A percentile compares a stretch with the other conserved stretches of the same genome.
Evolutionary conservation across 257 asterid genomes (phyloP).

Genomic region (Nicotiana otophora): DNA sequence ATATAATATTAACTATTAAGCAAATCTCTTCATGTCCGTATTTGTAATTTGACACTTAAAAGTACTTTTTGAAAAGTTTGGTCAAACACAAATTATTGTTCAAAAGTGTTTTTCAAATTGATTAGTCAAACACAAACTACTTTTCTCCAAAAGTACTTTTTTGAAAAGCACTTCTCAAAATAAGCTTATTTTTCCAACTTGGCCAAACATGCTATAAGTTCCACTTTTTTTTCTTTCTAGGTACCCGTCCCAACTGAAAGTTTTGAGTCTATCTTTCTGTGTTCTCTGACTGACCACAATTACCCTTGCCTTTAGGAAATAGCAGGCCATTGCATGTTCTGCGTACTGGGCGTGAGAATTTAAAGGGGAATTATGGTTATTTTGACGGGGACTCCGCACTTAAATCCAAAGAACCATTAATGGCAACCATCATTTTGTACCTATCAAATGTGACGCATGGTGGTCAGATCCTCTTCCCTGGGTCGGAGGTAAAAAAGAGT

Average conservation of each 20-base stretch:
- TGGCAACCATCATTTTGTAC: slow-evolving; percentile 73
- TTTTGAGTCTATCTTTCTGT: not conserved
- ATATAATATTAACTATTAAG: too few species aligned
- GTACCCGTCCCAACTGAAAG: not conserved
- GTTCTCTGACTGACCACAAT: not conserved
- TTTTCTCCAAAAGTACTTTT: too few species aligned
- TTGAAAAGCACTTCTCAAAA: too few species aligned
- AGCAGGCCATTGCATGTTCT: slow-evolving; percentile 44
- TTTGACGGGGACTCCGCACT: slow-evolving; percentile 28
- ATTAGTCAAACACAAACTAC: too few species aligned
- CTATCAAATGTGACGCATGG: slow-evolving; percentile 64
- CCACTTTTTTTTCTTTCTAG: slow-evolving; percentile 7
- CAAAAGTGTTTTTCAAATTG: too few species aligned
- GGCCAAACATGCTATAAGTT: not conserved
- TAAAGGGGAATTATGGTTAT: slow-evolving; percentile 32
- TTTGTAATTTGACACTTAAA: too few species aligned
- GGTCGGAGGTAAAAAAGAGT: slow-evolving; percentile 47
- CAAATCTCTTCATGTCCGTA: too few species aligned
- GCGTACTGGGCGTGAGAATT: slow-evolving; percentile 43
- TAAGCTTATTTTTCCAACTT: too few species aligned
- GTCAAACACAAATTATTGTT: too few species aligned
- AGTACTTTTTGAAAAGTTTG: too few species aligned
- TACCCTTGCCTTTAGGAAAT: slow-evolving; percentile 36
- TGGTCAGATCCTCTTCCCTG: slow-evolving; percentile 70
- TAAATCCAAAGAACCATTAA: slow-evolving; percentile 37